Conservation (phyloP, 108 stramenopile genomes). For the Parmales sp. region DNA sequence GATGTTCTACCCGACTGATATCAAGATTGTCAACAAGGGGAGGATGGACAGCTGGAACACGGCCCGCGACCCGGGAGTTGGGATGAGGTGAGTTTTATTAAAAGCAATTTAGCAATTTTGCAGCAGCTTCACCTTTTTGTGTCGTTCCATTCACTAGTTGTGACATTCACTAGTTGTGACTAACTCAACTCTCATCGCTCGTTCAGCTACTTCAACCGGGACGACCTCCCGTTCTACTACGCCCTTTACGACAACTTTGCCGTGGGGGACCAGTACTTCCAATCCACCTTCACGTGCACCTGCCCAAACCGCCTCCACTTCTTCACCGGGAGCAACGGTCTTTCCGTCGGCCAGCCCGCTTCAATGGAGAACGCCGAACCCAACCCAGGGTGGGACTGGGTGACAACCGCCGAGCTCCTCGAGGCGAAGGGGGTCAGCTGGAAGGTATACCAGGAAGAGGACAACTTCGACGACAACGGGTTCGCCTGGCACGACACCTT, state of each 20-base stretch:
- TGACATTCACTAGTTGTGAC: no score
- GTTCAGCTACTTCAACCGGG: neutral
- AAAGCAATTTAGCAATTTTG: neutral
- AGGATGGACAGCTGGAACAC: conserved; percentile 8
- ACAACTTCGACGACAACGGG: conserved; percentile 11
- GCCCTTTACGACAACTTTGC: neutral
- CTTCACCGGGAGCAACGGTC: neutral
- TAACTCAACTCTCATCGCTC: neutral
- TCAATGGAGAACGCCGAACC: neutral
- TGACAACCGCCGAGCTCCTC: neutral
- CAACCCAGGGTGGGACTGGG: conserved; percentile 1
- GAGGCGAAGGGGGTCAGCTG: neutral
- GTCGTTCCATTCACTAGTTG: neutral
- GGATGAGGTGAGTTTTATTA: neutral
- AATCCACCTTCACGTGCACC: conserved; percentile 5
- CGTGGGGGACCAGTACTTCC: neutral
- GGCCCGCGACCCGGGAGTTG: neutral
- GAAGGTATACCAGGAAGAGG: neutral
- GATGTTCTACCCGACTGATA: conserved; percentile 9
- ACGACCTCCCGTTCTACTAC: conserved; percentile 1
- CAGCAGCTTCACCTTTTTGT: neutral
- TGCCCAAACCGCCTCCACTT: conserved; percentile 6
- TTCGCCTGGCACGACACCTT: conserved; percentile 6
- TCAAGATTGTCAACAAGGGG: conserved; percentile 1
- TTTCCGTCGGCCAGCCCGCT: neutral